These are phyloP conservation scores for Hyaloscypha variabilis DNA, from an alignment of 495 filamentous ascomycete genomes.

Conservation along the genomic window DNA sequence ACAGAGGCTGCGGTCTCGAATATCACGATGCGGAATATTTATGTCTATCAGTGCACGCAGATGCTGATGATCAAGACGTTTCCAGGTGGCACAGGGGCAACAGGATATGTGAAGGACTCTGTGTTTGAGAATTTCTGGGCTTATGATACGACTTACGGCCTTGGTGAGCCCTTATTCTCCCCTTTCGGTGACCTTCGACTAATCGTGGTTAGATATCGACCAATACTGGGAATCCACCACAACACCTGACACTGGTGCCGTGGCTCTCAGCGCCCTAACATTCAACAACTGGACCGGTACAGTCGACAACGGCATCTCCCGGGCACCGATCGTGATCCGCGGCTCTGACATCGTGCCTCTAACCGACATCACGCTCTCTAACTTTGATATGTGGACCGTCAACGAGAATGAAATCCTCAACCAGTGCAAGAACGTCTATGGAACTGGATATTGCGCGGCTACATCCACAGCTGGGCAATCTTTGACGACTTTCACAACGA, in stretches of 20 bases:
- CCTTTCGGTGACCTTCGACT: constrained; percentile 57
- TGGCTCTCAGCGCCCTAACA: constrained; percentile 52
- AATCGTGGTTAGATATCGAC: constrained; percentile 53
- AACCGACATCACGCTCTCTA: constrained; percentile 51
- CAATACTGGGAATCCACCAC: constrained; percentile 27
- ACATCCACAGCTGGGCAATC: constrained; percentile 4
- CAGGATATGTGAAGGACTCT: constrained; percentile 48
- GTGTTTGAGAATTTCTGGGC: constrained; percentile 20
- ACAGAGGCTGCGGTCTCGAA: constrained; percentile 40
- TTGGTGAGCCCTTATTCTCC: constrained; percentile 3
- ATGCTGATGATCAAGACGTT: constrained; percentile 67
- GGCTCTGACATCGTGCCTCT: constrained; percentile 42
- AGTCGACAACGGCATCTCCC: constrained; percentile 47
- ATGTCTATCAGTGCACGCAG: constrained; percentile 57
- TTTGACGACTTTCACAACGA: constrained; percentile 3
- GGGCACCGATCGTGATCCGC: constrained; percentile 52
- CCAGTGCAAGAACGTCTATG: constrained; percentile 33
- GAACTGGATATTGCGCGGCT: constrained; percentile 29
- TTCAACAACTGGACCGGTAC: constrained; percentile 62
- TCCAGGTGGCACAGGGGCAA: constrained; percentile 35
- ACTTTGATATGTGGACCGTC: constrained; percentile 66
- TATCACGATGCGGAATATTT: constrained; percentile 53
- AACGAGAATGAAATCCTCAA: constrained; percentile 23
- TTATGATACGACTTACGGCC: constrained; percentile 2
- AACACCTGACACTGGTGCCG: constrained; percentile 41